Evolutionary conservation across 1,284 basidiomycete genomes (phyloP).

Genomic region (Sparassis latifolia): DNA sequence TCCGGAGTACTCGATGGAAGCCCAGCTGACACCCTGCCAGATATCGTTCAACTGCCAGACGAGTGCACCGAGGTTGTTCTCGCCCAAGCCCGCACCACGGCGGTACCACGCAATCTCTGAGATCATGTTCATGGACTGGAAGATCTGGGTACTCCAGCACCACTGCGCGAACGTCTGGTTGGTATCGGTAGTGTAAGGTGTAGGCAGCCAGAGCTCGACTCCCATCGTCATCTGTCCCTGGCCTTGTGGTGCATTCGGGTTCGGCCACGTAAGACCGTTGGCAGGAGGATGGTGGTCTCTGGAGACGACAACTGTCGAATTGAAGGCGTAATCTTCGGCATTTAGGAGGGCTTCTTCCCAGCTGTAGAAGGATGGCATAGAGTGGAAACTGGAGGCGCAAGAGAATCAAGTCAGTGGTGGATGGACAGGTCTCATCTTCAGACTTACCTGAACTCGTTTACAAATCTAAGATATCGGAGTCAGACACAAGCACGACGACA

Average conservation of each 20-base stretch:
- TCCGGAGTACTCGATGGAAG: constrained; percentile 53
- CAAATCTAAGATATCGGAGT: constrained; percentile 30
- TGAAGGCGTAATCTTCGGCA: constrained; percentile 49
- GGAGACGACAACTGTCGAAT: constrained; percentile 51
- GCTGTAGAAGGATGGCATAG: constrained; percentile 57
- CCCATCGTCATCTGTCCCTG: constrained; percentile 48
- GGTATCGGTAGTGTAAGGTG: constrained; percentile 38
- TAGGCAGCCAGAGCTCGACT: constrained; percentile 49
- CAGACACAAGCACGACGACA: background rate
- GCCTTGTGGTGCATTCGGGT: constrained; percentile 49
- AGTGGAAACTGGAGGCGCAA: constrained; percentile 43
- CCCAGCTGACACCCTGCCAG: constrained; percentile 61
- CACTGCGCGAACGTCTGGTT: constrained; percentile 58
- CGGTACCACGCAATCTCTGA: constrained; percentile 58
- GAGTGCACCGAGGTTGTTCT: constrained; percentile 55
- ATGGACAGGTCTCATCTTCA: background rate
- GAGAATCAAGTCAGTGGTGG: background rate
- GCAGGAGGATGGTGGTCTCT: constrained; percentile 57
- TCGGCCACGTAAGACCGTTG: constrained; percentile 49
- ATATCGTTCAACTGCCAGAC: constrained; percentile 67
- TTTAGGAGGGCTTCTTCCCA: constrained; percentile 53
- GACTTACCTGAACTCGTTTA: constrained; percentile 55
- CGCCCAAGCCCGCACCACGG: constrained; percentile 45
- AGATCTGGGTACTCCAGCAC: constrained; percentile 56
- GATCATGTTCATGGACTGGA: constrained; percentile 52